These are phyloP conservation scores for Lupinus albus DNA, from an alignment of 306 rosid genomes.

Conservation along the genomic window DNA sequence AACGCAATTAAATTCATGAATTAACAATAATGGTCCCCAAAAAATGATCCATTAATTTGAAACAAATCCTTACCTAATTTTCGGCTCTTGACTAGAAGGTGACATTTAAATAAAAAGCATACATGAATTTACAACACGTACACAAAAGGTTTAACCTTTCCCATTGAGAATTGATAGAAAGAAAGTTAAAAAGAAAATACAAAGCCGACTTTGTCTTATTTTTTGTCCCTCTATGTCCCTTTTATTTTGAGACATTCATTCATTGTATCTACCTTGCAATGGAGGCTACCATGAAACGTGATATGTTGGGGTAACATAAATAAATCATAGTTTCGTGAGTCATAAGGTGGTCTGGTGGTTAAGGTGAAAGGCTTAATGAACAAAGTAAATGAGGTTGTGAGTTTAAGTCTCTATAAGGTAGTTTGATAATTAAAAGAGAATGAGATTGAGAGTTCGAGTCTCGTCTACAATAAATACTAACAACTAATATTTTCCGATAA, in stretches of 20 bases:
- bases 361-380: too few relatives aligned
- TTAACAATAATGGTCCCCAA: too few relatives aligned
- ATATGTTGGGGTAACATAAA: constrained; percentile 38
- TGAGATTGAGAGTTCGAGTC: too few relatives aligned
- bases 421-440: too few relatives aligned
- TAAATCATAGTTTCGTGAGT: too few relatives aligned
- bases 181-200: constrained; percentile 1
- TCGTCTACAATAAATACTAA: too few relatives aligned
- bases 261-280: constrained; percentile 40
- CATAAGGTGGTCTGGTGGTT: too few relatives aligned
- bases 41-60: constrained; percentile 41
- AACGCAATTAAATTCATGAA: too few relatives aligned
- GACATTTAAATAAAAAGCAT: constrained; percentile 41
- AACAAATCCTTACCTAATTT: constrained; percentile 36
- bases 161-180: constrained; percentile 26
- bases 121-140: constrained; percentile 42
- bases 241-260: constrained; percentile 40
- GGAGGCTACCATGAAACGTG: constrained; percentile 37
- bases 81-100: constrained; percentile 30
- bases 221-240: constrained; percentile 8
- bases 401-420: too few relatives aligned
- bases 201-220: constrained; percentile 38
- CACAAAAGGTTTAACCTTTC: constrained; percentile 34
- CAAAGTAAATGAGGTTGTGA: too few relatives aligned
- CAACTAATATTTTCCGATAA: too few relatives aligned